Conservation (phyloP, 1,139 yeast genomes). For the Hemisphaericaspora xylanilytica region DNA sequence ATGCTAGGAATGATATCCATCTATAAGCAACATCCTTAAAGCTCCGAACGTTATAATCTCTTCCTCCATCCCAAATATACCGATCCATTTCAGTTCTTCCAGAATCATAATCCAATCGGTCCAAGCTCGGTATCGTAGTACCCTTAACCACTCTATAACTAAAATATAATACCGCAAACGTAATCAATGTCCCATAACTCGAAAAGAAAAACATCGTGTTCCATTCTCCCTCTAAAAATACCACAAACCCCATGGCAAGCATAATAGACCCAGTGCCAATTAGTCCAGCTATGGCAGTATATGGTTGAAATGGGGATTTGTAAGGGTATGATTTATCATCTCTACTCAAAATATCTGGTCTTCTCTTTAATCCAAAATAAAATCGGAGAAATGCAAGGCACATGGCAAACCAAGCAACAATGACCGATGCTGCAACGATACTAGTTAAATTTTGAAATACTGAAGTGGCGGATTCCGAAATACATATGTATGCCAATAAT, state of each 20-base stretch:
- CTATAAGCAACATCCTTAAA: constrained; percentile 37
- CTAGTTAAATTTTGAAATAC: constrained; percentile 66
- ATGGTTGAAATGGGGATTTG: constrained; percentile 76
- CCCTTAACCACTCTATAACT: constrained; percentile 56
- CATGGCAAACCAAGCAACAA: constrained; percentile 81
- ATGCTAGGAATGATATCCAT: constrained; percentile 38
- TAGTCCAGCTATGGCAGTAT: constrained; percentile 65
- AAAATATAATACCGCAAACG: constrained; percentile 53
- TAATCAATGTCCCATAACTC: constrained; percentile 61
- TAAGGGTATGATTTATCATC: constrained; percentile 72
- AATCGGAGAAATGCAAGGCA: constrained; percentile 70
- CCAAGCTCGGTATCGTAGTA: constrained; percentile 58
- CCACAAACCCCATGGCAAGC: constrained; percentile 67
- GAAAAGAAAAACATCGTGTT: constrained; percentile 62
- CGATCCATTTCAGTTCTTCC: constrained; percentile 76
- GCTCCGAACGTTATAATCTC: constrained; percentile 38
- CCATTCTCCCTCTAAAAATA: constrained; percentile 63
- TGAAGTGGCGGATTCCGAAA: constrained; percentile 55
- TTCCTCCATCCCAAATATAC: constrained; percentile 67
- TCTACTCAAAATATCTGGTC: constrained; percentile 66
- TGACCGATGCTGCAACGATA: constrained; percentile 67
- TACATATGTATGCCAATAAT: constrained; percentile 56
- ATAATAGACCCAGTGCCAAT: constrained; percentile 54
- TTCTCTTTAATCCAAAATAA: constrained; percentile 59
- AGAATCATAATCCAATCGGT: constrained; percentile 70